These are phyloP conservation scores for Chaetoceros muelleri DNA, from an alignment of 108 stramenopile genomes.

Conservation along the genomic window DNA sequence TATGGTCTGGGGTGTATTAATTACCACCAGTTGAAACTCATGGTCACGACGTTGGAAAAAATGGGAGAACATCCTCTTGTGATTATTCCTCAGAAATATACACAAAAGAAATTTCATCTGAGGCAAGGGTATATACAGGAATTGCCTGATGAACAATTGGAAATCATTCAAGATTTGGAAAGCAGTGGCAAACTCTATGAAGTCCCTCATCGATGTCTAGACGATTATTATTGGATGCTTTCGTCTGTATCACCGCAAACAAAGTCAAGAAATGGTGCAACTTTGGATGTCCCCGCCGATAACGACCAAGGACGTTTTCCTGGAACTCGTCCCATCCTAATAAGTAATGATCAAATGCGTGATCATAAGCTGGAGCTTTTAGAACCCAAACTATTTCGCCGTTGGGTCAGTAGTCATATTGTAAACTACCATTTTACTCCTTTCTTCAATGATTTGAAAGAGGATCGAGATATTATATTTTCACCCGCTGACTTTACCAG, in stretches of 20 bases:
- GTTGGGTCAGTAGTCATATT: constrained; percentile 73
- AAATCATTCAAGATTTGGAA: constrained; percentile 19
- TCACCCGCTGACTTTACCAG: constrained; percentile 72
- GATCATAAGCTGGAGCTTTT: constrained; percentile 75
- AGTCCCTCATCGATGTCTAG: constrained; percentile 54
- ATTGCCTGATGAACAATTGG: constrained; percentile 25
- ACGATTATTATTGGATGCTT: constrained; percentile 87
- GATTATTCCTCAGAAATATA: constrained; percentile 24
- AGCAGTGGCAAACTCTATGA: constrained; percentile 26
- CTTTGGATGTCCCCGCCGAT: constrained; percentile 31
- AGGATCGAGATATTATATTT: constrained; percentile 62
- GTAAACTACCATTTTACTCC: constrained; percentile 74
- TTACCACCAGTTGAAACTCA: constrained; percentile 51
- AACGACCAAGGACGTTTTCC: constrained; percentile 47
- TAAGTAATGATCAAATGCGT: constrained; percentile 79
- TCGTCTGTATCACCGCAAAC: constrained; percentile 61
- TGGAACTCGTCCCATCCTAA: constrained; percentile 62
- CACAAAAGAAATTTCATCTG: constrained; percentile 27
- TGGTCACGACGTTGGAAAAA: constrained; percentile 21
- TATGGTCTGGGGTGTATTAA: constrained; percentile 56
- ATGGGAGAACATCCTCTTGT: constrained; percentile 1
- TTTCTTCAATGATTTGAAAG: constrained; percentile 38
- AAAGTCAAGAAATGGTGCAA: constrained; percentile 27
- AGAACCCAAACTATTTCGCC: constrained; percentile 64
- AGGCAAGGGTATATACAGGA: constrained; percentile 27